Percentiles rank a stretch among this genome's conserved stretches.
Evolutionary conservation across 805 yeast genomes (phyloP).

Genomic region (Metschnikowia santaceciliae): DNA sequence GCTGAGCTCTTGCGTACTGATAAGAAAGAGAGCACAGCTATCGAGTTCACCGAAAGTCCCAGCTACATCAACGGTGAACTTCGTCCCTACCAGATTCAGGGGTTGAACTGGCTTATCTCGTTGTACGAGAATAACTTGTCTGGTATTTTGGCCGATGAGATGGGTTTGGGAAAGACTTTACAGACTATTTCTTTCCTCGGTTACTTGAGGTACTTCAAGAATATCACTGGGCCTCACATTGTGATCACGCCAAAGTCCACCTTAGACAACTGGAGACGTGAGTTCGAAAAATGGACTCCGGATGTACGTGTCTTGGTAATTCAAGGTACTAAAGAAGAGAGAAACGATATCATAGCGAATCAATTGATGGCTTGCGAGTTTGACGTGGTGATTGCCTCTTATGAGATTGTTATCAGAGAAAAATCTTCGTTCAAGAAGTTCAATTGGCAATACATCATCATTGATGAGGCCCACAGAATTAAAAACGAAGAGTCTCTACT

Average conservation of each 20-base stretch:
- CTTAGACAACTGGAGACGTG: conserved; percentile 76
- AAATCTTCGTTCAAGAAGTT: conserved; percentile 63
- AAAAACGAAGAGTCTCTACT: conserved; percentile 71
- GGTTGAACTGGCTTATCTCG: conserved; percentile 73
- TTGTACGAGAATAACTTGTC: conserved; percentile 64
- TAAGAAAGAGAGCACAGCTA: conserved; percentile 25
- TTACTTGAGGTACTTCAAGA: conserved; percentile 58
- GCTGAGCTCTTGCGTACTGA: conserved; percentile 67
- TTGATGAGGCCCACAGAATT: conserved; percentile 82
- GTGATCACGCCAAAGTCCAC: conserved; percentile 80
- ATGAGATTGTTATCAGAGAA: conserved; percentile 74
- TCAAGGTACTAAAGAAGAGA: conserved; percentile 70
- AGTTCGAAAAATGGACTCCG: conserved; percentile 75
- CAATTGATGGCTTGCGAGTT: conserved; percentile 57
- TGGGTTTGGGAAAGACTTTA: conserved; percentile 81
- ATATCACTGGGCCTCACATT: conserved; percentile 66
- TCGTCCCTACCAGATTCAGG: conserved; percentile 76
- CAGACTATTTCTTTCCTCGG: conserved; percentile 78
- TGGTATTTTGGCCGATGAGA: conserved; percentile 81
- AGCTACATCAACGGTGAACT: conserved; percentile 53
- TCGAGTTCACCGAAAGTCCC: conserved; percentile 51
- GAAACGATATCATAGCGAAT: conserved; percentile 50
- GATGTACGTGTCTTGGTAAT: conserved; percentile 66
- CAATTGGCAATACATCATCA: conserved; percentile 71
- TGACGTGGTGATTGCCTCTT: conserved; percentile 69